Percentiles rank a stretch among this genome's conserved stretches.
These are phyloP conservation scores for Micromonas pusilla DNA, from an alignment of 139 green algal genomes.

Conservation along the genomic window DNA sequence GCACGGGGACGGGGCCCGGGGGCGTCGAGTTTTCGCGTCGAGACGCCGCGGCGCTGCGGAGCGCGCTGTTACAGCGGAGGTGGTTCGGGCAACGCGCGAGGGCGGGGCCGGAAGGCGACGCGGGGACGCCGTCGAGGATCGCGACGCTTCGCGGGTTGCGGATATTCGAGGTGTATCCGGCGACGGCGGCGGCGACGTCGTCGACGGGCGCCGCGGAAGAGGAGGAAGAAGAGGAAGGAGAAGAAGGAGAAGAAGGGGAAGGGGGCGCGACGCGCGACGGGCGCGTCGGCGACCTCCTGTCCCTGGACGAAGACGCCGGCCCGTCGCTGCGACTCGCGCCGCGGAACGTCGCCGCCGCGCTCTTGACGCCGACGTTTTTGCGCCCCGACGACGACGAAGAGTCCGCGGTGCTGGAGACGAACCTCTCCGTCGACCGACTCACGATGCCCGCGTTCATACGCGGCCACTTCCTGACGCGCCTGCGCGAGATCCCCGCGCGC, in stretches of 20 bases:
- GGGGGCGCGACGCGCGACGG: no score
- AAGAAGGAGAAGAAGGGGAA: no score
- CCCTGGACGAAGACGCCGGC: no score
- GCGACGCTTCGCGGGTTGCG: background rate
- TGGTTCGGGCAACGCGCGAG: background rate
- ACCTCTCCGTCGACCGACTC: background rate
- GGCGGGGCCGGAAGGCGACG: background rate
- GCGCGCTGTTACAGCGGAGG: background rate
- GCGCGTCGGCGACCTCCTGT: no score
- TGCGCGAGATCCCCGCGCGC: background rate
- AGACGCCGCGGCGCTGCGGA: background rate
- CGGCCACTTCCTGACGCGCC: background rate
- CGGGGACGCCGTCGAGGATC: background rate
- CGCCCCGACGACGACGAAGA: background rate
- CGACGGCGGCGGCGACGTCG: background rate
- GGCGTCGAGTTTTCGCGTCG: background rate
- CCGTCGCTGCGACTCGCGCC: background rate
- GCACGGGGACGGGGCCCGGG: background rate
- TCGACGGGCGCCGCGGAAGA: background rate
- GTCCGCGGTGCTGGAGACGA: background rate
- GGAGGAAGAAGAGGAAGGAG: no score
- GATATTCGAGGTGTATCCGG: background rate
- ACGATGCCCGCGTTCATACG: background rate
- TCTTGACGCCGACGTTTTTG: background rate
- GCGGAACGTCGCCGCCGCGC: conserved; percentile 19